Base-by-base conservation (phyloP, 805 yeast genomes). In the Hanseniaspora vineae region DNA sequence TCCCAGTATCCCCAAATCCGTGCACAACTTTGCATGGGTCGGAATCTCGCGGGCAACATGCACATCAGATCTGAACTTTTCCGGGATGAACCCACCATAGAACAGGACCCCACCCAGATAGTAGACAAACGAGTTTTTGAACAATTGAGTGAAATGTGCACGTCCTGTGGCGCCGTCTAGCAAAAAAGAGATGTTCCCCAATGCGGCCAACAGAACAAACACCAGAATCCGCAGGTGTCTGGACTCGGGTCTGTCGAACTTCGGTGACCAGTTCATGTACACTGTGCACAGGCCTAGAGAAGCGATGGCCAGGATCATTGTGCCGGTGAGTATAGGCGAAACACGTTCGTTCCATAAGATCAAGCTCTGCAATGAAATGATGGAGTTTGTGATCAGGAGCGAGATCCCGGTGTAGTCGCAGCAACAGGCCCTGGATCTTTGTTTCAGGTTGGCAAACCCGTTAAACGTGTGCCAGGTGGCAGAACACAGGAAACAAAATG, bases 351-450 rank as follows among this genome's bases (percentile, higher is more conserved):
- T 11, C 3, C 42, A 45, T 17, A 47, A 44, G 65, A 57, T 42
- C 2, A 71, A 55, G 51, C 75, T 75, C 64, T 90, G 96, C 0
- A 90, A 81, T 3, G 95, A 78, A 42, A 92, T 68, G 43, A 92
- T 83, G 2, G 96, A 84, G 14, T 95, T 90, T 0, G 96, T 83
- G 55, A 90, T 89, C 53, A 92, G 68, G 13, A 88, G 74, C 0
- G 97, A 87, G 54, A 90, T 90, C 2, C 98, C 98, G 6, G 95
- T 82, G 64, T 90, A 90, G 67, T 90, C 98, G 42, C 89, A 78
- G 63, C 98, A 92, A 0, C 96, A 96, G 66, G 84, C 86, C 46
- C 78, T 75, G 53, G 80, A 72, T 60, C 96, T 75, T 52, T 78
- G 61, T 18, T 68, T 57, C 42, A 83, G 63, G 45, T 73, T 73